Evolutionary conservation across 305 asterid species (phyloP).

Genomic region (Fraxinus floribunda): DNA sequence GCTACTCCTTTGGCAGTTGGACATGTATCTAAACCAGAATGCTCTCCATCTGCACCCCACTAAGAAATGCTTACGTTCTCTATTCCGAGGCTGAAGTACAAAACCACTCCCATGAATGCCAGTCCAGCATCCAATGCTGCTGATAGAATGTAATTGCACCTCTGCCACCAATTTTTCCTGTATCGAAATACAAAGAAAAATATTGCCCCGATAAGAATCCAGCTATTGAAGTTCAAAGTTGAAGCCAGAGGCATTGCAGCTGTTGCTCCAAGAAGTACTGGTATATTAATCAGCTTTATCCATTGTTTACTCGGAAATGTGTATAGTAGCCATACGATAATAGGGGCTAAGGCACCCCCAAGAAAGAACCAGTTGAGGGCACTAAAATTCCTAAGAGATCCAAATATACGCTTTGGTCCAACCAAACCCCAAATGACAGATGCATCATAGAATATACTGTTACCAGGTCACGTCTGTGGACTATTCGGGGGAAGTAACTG

Average conservation of each 20-base stretch:
- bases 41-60: constrained; percentile 66
- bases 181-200: constrained; percentile 52
- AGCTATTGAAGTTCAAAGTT: constrained; percentile 63
- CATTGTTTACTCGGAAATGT: constrained; percentile 52
- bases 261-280: constrained; percentile 60
- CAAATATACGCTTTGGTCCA: constrained; percentile 64
- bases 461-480: constrained; percentile 70
- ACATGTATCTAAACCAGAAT: constrained; percentile 51
- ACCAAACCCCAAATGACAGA: constrained; percentile 83
- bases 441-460: constrained; percentile 60
- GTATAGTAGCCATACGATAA: constrained; percentile 47
- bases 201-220: constrained; percentile 52
- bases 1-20: constrained; percentile 59
- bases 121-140: constrained; percentile 76
- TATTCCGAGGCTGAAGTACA: constrained; percentile 41
- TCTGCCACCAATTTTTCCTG: constrained; percentile 67
- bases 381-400: constrained; percentile 48
- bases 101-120: constrained; percentile 69
- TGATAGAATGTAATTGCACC: constrained; percentile 61
- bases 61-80: constrained; percentile 32
- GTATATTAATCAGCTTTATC: constrained; percentile 51
- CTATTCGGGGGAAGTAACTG: constrained; percentile 54
- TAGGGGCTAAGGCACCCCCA: constrained; percentile 53
- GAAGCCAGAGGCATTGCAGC: constrained; percentile 62
- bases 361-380: constrained; percentile 68